Evolutionary conservation across 208 protist genomes (phyloP).

Genomic region (Acanthamoeba castellanii): DNA sequence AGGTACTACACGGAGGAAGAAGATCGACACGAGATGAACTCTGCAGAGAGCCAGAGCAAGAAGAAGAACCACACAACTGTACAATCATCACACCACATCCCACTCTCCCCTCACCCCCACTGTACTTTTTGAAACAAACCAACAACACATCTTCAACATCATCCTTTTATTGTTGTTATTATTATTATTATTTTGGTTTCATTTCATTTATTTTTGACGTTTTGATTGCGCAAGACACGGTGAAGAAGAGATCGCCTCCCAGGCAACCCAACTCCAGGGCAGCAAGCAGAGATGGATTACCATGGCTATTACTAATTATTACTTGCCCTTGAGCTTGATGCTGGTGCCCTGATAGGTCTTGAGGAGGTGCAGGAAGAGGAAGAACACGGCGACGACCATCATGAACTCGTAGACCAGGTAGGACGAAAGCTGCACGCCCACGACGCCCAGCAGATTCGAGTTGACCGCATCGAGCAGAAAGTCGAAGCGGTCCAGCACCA

Average conservation of each 20-base stretch:
- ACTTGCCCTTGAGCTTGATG: neutral
- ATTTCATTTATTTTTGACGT: too few species aligned
- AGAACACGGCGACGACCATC: neutral
- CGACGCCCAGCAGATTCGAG: neutral
- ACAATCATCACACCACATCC: neutral
- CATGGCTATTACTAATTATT: too few species aligned
- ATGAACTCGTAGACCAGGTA: conserved; percentile 8
- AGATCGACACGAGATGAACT: neutral
- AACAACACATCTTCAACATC: neutral
- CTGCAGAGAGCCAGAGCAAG: neutral
- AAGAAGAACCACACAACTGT: neutral
- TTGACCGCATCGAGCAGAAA: conserved; percentile 24
- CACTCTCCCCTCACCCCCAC: neutral
- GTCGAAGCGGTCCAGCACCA: neutral
- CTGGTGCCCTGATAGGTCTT: neutral
- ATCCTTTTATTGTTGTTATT: neutral
- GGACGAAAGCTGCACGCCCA: neutral
- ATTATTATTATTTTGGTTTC: neutral
- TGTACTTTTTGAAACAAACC: neutral
- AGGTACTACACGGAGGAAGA: too few species aligned
- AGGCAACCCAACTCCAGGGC: too few species aligned
- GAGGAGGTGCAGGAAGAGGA: conserved; percentile 1
- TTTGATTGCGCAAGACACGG: too few species aligned
- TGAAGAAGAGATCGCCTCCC: too few species aligned
- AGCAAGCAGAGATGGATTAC: too few species aligned